Evolutionary conservation across 2,329 filamentous ascomycete genomes (phyloP).

Genomic region (Allantophomopsis lycopodina): DNA sequence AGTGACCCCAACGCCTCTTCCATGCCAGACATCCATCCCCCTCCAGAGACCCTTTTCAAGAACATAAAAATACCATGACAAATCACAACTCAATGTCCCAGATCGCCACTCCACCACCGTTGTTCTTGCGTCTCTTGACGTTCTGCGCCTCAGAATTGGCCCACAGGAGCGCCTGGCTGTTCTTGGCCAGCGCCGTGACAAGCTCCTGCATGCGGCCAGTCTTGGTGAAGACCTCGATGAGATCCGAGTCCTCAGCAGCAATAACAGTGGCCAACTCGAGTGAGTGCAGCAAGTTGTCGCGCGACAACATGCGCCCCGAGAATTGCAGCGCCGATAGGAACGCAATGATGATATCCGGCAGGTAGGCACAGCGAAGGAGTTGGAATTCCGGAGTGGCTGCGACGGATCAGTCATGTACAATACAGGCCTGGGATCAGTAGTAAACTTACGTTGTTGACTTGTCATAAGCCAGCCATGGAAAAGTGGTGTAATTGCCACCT

Average conservation of each 20-base stretch:
- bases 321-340: constrained; percentile 74
- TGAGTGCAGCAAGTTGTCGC: constrained; percentile 66
- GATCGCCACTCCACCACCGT: no score
- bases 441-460: constrained; percentile 10
- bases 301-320: constrained; percentile 58
- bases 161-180: constrained; percentile 5
- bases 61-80: no score
- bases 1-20: no score
- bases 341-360: constrained; percentile 75
- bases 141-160: no score
- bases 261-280: constrained; percentile 75
- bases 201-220: constrained; percentile 61
- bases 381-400: constrained; percentile 45
- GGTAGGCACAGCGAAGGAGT: constrained; percentile 59
- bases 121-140: no score
- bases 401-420: constrained; percentile 2
- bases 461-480: constrained; percentile 46
- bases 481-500: constrained; percentile 42
- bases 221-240: constrained; percentile 50
- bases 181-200: constrained; percentile 54
- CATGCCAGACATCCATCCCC: no score
- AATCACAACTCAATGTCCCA: no score
- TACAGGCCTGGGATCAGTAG: not conserved
- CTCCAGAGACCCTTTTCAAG: no score
- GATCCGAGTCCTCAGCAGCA: constrained; percentile 54